Evolutionary conservation across 169 alveolate species (phyloP), one percentile per base, ranked within the genome.

Genomic region (Eimeria falciformis): DNA sequence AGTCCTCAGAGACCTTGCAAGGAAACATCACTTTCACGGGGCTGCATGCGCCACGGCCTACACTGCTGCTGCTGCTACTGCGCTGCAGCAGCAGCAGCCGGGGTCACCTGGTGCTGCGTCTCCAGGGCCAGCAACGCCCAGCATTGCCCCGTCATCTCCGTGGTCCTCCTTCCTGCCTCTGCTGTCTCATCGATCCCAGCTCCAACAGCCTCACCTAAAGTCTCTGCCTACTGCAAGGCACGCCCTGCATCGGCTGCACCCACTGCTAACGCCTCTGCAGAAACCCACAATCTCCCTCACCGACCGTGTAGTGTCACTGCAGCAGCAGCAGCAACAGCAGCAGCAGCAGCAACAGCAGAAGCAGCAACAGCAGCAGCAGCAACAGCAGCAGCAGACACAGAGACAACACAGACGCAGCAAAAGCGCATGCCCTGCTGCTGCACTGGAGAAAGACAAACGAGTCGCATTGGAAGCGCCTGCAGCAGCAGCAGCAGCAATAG

Each of bases 291-390:
- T n/a, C n/a, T n/a, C n/a, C n/a, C n/a, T n/a, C n/a, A n/a, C n/a
- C n/a, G n/a, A n/a, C n/a, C n/a, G n/a, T n/a, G n/a, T n/a, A n/a
- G n/a, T n/a, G n/a, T n/a, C n/a, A n/a, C 62, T 58, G 79, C 79
- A 33, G 79, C 50, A 21, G 5, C 5, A 6, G 5, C 53, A 23
- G 18, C 53, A 7, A 68, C 50, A 68, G 53, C 50, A 27, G 53
- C 33, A 68, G 47, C 53, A 27, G 47, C 40, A 68, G 79, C 79
- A 18, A 23, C 73, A 68, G 50, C 79, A 68, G 47, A 5, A n/a
- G 79, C 79, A 68, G 79, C 79, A 68, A 21, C 21, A 33, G 43
- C 23, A 33, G 43, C 79, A 68, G 79, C 79, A 68, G 79, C 79
- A 68, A 6, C 40, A 9, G 79, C 79, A 68, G 47, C 79, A 68